A percentile compares a stretch with the other conserved stretches of the same genome.
phyloP scores from a whole-genome alignment of 1,284 basidiomycete species.

The Apiotrichum laibachii region DNA sequence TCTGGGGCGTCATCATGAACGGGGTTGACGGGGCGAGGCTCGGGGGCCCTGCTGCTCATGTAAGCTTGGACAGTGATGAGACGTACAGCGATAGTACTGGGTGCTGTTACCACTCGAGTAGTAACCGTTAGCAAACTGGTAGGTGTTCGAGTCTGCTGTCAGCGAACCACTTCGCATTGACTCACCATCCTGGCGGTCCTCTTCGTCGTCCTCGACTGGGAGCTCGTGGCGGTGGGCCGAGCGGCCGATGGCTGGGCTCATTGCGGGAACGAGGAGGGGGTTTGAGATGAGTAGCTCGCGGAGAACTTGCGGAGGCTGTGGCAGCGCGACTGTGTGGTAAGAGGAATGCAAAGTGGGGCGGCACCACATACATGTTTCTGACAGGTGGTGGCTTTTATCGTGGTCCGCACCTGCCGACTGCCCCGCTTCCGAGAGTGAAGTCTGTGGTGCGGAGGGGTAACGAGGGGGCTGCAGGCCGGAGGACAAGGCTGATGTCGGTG shows the following conservation, averaged over 20 bases:
- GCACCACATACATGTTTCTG: neutral
- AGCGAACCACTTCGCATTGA: neutral
- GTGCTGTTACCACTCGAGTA: neutral
- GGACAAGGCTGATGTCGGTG: neutral
- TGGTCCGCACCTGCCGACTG: neutral
- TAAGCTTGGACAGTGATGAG: neutral
- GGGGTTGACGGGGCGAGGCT: neutral
- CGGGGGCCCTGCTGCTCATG: neutral
- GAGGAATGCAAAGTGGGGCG: neutral
- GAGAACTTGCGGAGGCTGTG: neutral
- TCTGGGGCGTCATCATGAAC: neutral
- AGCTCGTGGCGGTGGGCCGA: neutral
- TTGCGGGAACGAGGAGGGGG: neutral
- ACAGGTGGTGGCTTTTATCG: conserved; percentile 3
- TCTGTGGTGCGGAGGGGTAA: neutral
- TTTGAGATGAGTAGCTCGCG: neutral
- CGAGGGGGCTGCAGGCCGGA: neutral
- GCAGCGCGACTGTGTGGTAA: neutral
- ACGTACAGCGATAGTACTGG: conserved; percentile 1
- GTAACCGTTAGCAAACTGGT: neutral
- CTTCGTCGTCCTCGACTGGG: neutral
- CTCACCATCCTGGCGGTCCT: neutral
- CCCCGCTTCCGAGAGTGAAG: neutral
- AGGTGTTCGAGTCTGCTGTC: neutral
- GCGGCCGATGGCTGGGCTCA: neutral